Evolutionary conservation across 768 basidiomycete species (phyloP).

Genomic region (Amanita jacksonii): DNA sequence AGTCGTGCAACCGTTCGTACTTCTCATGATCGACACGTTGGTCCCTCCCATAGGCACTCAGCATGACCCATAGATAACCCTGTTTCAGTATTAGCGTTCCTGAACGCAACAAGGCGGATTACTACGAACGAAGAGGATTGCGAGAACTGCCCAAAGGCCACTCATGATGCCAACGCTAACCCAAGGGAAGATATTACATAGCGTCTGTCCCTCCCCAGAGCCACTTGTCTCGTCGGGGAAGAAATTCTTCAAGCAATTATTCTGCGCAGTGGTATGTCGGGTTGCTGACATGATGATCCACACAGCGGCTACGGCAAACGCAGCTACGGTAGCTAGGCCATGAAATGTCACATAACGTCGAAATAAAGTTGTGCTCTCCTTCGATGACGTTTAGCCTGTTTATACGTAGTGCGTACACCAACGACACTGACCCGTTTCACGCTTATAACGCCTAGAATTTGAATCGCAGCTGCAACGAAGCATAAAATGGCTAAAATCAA

Average conservation of each 20-base stretch:
- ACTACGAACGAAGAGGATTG: conserved; percentile 59
- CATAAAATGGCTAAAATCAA: conserved; percentile 68
- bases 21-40: conserved; percentile 78
- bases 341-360: conserved; percentile 66
- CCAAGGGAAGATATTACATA: conserved; percentile 91
- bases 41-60: conserved; percentile 53
- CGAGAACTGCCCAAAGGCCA: conserved; percentile 75
- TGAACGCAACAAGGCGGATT: conserved; percentile 6
- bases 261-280: conserved; percentile 63
- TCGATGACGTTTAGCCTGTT: conserved; percentile 7
- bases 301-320: conserved; percentile 69
- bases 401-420: neutral
- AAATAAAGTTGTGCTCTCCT: conserved; percentile 63
- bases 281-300: conserved; percentile 78
- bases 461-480: conserved; percentile 66
- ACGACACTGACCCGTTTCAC: conserved; percentile 55
- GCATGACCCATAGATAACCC: conserved; percentile 37
- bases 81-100: conserved; percentile 17
- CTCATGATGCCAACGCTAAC: conserved; percentile 89
- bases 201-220: conserved; percentile 47
- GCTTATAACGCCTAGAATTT: conserved; percentile 79
- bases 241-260: conserved; percentile 52
- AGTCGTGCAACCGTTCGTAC: conserved; percentile 65
- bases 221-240: conserved; percentile 32
- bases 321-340: conserved; percentile 38